Evolutionary conservation across 768 basidiomycete species (phyloP).

Genomic region (Lanmaoa rubissima): DNA sequence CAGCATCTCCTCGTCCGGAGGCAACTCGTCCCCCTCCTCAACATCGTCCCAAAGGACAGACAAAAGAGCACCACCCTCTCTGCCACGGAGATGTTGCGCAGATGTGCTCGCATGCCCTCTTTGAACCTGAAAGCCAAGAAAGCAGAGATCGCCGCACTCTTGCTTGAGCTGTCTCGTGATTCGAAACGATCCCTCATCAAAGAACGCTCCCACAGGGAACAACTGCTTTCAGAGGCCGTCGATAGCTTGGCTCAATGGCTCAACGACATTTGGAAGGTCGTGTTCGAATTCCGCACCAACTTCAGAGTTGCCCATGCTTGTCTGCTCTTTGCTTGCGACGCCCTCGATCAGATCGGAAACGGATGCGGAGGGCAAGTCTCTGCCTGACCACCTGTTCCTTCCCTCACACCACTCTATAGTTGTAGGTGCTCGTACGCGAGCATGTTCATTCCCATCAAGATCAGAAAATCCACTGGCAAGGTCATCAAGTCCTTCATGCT

Average conservation of each 20-base stretch:
- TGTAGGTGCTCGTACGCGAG: slow-evolving; percentile 54
- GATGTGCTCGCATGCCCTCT: slow-evolving; percentile 42
- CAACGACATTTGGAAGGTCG: slow-evolving; percentile 59
- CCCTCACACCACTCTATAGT: slow-evolving; percentile 31
- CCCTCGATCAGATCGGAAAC: slow-evolving; percentile 43
- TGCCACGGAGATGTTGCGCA: slow-evolving; percentile 40
- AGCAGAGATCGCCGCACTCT: slow-evolving; percentile 49
- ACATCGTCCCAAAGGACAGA: slow-evolving; percentile 38
- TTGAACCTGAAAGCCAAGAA: slow-evolving; percentile 55
- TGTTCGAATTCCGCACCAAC: slow-evolving; percentile 55
- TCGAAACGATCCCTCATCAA: slow-evolving; percentile 50
- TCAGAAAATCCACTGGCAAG: slow-evolving; percentile 44
- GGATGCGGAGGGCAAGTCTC: slow-evolving; percentile 37
- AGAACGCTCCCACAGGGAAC: slow-evolving; percentile 52
- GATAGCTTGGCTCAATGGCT: slow-evolving; percentile 58
- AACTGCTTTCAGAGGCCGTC: slow-evolving; percentile 54
- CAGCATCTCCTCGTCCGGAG: slow-evolving; percentile 48
- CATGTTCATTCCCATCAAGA: slow-evolving; percentile 44
- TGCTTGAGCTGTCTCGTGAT: slow-evolving; percentile 54
- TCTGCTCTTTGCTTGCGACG: slow-evolving; percentile 50
- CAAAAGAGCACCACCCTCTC: slow-evolving; percentile 40
- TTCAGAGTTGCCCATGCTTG: slow-evolving; percentile 54
- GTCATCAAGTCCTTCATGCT: slow-evolving; percentile 49
- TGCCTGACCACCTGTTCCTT: slow-evolving; percentile 6
- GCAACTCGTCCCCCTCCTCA: slow-evolving; percentile 49